These are phyloP conservation scores for Acaromyces ingoldii DNA, from an alignment of 1,284 basidiomycete species.

Conservation along the genomic window DNA sequence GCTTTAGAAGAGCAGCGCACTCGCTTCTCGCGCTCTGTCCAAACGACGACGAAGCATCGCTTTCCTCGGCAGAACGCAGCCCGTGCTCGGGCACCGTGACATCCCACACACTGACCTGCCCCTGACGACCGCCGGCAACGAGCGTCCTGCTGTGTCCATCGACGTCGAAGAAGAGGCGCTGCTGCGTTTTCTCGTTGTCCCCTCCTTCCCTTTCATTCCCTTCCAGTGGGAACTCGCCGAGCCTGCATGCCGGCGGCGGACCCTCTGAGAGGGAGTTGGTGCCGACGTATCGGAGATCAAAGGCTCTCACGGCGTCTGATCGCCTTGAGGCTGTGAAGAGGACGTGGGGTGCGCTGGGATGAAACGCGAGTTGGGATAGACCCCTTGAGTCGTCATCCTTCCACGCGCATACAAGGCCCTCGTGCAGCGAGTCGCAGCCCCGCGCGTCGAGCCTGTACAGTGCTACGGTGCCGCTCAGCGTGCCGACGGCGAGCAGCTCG, in stretches of 20 bases:
- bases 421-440: too few relatives aligned
- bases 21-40: too few relatives aligned
- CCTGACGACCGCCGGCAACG: constrained; percentile 21
- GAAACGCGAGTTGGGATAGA: constrained; percentile 26
- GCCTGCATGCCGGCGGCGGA: constrained; percentile 27
- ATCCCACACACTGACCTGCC: constrained; percentile 24
- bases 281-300: constrained; percentile 28
- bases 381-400: too few relatives aligned
- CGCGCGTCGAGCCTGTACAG: constrained; percentile 20
- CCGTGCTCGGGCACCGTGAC: background rate
- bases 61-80: too few relatives aligned
- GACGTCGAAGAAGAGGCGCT: constrained; percentile 33
- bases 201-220: constrained; percentile 9
- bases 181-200: constrained; percentile 14
- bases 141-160: constrained; percentile 35
- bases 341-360: constrained; percentile 26
- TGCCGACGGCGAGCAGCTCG: constrained; percentile 37
- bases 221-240: constrained; percentile 10
- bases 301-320: constrained; percentile 25
- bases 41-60: too few relatives aligned
- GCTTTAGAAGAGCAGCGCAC: too few relatives aligned
- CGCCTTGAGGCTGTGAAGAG: constrained; percentile 32
- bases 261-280: constrained; percentile 16
- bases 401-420: too few relatives aligned
- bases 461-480: constrained; percentile 28